Conservation (phyloP, 75 land plant genomes). For the Adiantum capillusveneris region DNA sequence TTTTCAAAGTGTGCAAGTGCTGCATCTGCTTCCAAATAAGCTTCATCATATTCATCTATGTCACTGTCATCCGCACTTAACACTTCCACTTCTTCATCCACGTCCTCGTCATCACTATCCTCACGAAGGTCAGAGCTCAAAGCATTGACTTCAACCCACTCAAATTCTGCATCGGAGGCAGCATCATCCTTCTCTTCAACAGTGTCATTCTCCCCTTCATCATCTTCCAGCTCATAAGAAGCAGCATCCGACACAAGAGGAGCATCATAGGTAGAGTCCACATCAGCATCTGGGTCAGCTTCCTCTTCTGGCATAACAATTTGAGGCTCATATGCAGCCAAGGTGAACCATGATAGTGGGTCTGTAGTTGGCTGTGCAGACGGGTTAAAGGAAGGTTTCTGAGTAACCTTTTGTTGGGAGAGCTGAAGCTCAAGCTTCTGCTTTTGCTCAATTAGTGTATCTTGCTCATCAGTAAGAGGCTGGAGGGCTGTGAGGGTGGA, state of each 20-base stretch:
- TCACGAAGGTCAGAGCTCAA: neutral
- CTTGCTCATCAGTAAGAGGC: slow-evolving; percentile 1
- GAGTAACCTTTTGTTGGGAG: neutral
- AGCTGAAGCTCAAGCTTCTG: neutral
- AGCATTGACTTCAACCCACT: slow-evolving; percentile 2
- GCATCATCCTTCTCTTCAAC: neutral
- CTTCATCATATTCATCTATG: slow-evolving; percentile 11
- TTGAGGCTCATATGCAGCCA: neutral
- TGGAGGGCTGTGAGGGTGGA: slow-evolving; percentile 3
- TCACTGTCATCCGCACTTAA: slow-evolving; percentile 4
- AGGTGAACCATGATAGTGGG: neutral
- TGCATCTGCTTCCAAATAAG: slow-evolving; percentile 8
- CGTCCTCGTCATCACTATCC: slow-evolving; percentile 11
- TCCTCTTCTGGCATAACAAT: neutral
- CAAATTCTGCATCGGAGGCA: neutral
- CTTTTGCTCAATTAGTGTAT: neutral
- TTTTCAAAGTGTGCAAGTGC: slow-evolving; percentile 18
- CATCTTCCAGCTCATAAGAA: neutral
- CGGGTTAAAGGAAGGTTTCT: neutral
- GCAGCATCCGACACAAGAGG: neutral
- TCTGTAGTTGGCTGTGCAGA: neutral
- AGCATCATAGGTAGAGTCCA: neutral
- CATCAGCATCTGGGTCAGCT: neutral
- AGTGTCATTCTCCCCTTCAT: neutral
- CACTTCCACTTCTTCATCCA: slow-evolving; percentile 9